These are phyloP conservation scores for Pilobolus umbonatus DNA, from an alignment of 192 early-diverging fungal species.

Conservation along the genomic window DNA sequence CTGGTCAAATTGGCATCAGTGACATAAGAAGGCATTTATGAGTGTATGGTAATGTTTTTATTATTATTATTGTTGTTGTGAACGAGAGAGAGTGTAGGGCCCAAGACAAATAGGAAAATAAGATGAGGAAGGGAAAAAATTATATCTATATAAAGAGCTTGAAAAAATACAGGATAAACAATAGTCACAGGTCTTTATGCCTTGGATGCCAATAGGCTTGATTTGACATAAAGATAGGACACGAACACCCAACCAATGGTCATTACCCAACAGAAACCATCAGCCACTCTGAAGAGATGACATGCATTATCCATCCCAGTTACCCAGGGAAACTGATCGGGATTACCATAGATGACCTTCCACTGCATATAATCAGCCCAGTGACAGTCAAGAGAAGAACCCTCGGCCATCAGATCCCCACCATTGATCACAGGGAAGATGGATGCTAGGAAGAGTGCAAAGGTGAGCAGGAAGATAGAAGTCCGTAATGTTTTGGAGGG, in stretches of 20 bases:
- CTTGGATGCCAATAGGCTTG: no score
- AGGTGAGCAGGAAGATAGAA: not conserved
- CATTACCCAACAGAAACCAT: slow-evolving; percentile 15
- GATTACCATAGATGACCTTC: slow-evolving; percentile 16
- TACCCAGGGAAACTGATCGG: slow-evolving; percentile 21
- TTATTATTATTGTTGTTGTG: no score
- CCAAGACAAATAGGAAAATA: no score
- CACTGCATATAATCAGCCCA: slow-evolving; percentile 27
- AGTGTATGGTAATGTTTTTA: no score
- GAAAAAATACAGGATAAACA: no score
- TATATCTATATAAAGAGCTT: no score
- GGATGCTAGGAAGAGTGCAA: slow-evolving; percentile 8
- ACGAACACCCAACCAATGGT: slow-evolving; percentile 6
- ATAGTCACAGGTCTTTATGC: no score
- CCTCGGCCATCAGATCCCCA: slow-evolving; percentile 18
- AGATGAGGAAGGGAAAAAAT: no score
- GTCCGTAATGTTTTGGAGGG: slow-evolving; percentile 16
- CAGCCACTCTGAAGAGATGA: slow-evolving; percentile 10
- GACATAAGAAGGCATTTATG: slow-evolving; percentile 36
- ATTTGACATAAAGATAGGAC: slow-evolving; percentile 8
- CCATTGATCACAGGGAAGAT: slow-evolving; percentile 16
- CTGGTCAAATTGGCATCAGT: slow-evolving; percentile 26
- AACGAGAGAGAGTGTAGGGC: no score
- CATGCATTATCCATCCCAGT: slow-evolving; percentile 19
- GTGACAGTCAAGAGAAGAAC: slow-evolving; percentile 7